Evolutionary conservation across 805 yeast species (phyloP).

Genomic region (Cyberlindnera mississippiensis): DNA sequence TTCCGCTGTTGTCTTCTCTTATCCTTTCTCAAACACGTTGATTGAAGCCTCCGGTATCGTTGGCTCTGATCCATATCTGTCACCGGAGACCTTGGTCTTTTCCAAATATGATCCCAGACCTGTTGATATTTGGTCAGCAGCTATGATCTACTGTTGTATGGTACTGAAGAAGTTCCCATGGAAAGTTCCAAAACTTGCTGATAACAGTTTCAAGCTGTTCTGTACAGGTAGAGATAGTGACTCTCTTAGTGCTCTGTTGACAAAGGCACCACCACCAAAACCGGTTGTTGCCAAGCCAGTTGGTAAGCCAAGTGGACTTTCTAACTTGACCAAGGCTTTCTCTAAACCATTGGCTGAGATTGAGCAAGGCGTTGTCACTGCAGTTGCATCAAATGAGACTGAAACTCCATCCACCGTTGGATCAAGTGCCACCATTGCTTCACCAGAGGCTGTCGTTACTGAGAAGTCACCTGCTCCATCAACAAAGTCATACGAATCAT

Average conservation of each 20-base stretch:
- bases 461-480: constrained; percentile 16
- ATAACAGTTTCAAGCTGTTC: constrained; percentile 78
- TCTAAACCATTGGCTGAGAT: constrained; percentile 23
- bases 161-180: constrained; percentile 88
- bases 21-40: constrained; percentile 71
- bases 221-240: constrained; percentile 69
- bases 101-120: constrained; percentile 87
- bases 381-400: not conserved
- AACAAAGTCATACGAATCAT: constrained; percentile 9
- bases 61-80: constrained; percentile 85
- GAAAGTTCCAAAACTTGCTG: constrained; percentile 84
- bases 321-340: constrained; percentile 27
- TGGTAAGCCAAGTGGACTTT: constrained; percentile 22
- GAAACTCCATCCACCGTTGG: not conserved
- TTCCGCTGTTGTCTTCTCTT: constrained; percentile 84
- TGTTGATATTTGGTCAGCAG: constrained; percentile 91
- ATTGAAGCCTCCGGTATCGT: constrained; percentile 82
- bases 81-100: constrained; percentile 88
- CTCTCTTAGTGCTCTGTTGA: constrained; percentile 59
- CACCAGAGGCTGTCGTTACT: constrained; percentile 9
- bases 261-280: constrained; percentile 49
- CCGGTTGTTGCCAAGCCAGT: constrained; percentile 22
- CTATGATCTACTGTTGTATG: constrained; percentile 91
- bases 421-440: constrained; percentile 1
- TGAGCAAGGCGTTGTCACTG: constrained; percentile 8